Evolutionary conservation across 495 filamentous ascomycete genomes (phyloP).

Genomic region (Annulohypoxylon bovei): DNA sequence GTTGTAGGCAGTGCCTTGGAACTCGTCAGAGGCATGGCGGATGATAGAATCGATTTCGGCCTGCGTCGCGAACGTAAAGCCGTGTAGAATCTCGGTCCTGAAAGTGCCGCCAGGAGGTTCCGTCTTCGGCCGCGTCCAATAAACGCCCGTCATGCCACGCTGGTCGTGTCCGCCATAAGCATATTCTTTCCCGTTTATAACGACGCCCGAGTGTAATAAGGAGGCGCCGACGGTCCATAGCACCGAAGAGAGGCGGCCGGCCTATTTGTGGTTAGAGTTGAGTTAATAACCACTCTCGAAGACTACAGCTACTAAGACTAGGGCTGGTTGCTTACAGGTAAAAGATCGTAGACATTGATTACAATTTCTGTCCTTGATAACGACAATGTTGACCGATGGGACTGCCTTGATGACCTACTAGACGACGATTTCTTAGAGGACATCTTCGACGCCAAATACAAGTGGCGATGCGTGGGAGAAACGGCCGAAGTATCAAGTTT

Average conservation of each 20-base stretch:
- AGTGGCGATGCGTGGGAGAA: slow-evolving; percentile 9
- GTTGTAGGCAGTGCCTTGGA: slow-evolving; percentile 77
- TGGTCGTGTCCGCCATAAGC: slow-evolving; percentile 83
- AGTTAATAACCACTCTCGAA: slow-evolving; percentile 15
- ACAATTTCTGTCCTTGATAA: slow-evolving; percentile 73
- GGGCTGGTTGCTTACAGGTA: slow-evolving; percentile 64
- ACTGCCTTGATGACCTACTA: slow-evolving; percentile 46
- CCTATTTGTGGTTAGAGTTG: slow-evolving; percentile 51
- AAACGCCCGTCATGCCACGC: slow-evolving; percentile 74
- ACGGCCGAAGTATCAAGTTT: background rate
- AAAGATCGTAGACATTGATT: slow-evolving; percentile 84
- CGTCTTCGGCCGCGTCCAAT: slow-evolving; percentile 74
- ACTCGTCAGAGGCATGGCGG: slow-evolving; percentile 69
- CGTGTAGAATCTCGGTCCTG: slow-evolving; percentile 72
- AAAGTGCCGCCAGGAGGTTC: slow-evolving; percentile 80
- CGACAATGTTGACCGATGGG: slow-evolving; percentile 67
- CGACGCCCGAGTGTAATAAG: slow-evolving; percentile 80
- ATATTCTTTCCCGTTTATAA: slow-evolving; percentile 80
- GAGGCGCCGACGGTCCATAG: slow-evolving; percentile 78
- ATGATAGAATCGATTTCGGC: slow-evolving; percentile 74
- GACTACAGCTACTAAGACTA: background rate
- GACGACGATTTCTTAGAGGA: slow-evolving; percentile 55
- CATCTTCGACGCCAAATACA: slow-evolving; percentile 37
- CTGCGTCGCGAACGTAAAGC: slow-evolving; percentile 70
- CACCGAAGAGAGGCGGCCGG: slow-evolving; percentile 71